Percentiles rank a stretch among this genome's conserved stretches.
phyloP scores from a whole-genome alignment of 345 rosid genomes.

The Rhizophora mangle region DNA sequence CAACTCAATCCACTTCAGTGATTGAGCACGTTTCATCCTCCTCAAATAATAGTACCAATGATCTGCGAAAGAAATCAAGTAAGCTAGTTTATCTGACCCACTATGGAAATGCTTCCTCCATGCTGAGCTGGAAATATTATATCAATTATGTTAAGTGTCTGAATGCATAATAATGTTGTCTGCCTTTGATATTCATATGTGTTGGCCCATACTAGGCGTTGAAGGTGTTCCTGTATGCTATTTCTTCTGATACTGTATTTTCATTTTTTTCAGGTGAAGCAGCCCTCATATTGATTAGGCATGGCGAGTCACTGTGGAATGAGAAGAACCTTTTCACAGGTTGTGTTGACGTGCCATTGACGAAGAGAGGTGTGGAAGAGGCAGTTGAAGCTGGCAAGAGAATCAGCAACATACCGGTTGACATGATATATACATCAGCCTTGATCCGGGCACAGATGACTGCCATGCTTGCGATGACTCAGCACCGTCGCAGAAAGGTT shows the following conservation, averaged over 20 bases:
- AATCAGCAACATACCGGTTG: slow-evolving; percentile 91
- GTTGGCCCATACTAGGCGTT: background rate
- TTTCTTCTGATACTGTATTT: slow-evolving; percentile 8
- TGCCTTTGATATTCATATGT: background rate
- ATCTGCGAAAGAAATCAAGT: slow-evolving; percentile 59
- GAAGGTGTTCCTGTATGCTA: slow-evolving; percentile 5
- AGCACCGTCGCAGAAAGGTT: slow-evolving; percentile 94
- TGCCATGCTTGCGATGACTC: slow-evolving; percentile 98
- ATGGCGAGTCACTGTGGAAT: slow-evolving; percentile 99
- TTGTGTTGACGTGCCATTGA: slow-evolving; percentile 94
- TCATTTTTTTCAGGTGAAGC: slow-evolving; percentile 56
- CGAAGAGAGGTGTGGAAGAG: slow-evolving; percentile 88
- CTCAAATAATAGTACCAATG: slow-evolving; percentile 38
- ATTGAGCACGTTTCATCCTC: slow-evolving; percentile 54
- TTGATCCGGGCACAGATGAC: slow-evolving; percentile 98
- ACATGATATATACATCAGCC: slow-evolving; percentile 86
- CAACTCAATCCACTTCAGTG: slow-evolving; percentile 54
- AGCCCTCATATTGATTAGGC: slow-evolving; percentile 81
- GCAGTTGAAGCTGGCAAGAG: slow-evolving; percentile 98
- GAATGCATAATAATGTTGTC: background rate
- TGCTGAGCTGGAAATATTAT: background rate
- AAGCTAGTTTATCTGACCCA: slow-evolving; percentile 11
- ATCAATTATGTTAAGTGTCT: background rate
- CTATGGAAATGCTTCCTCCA: too few species aligned
- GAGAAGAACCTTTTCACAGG: slow-evolving; percentile 97